These are phyloP conservation scores for Xylariaceae sp. DNA, from an alignment of 2,329 filamentous ascomycete genomes.

Conservation along the genomic window DNA sequence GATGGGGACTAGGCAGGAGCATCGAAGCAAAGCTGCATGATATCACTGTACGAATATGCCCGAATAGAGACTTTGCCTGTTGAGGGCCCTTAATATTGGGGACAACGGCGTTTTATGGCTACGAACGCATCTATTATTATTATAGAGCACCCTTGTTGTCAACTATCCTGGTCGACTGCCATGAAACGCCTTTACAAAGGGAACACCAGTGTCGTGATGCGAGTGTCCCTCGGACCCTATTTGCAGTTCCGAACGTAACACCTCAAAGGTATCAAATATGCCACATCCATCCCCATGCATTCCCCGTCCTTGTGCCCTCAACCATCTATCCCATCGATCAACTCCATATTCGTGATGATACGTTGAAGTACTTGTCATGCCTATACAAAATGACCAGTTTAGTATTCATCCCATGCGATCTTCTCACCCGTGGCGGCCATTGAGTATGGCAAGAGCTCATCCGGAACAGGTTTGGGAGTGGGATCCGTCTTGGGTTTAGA, in stretches of 20 bases:
- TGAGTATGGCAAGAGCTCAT: slow-evolving; percentile 26
- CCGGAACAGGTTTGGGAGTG: slow-evolving; percentile 20
- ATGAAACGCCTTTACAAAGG: neutral
- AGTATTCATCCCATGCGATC: slow-evolving; percentile 49
- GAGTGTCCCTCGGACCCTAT: neutral
- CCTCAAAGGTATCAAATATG: neutral
- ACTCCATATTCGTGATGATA: neutral
- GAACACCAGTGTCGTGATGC: neutral
- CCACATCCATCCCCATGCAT: neutral
- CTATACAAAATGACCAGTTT: slow-evolving; percentile 51
- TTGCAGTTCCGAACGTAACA: neutral
- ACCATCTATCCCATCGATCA: neutral
- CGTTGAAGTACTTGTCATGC: slow-evolving; percentile 22
- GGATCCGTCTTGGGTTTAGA: slow-evolving; percentile 25
- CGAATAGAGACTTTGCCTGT: slow-evolving; percentile 9
- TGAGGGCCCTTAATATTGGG: neutral
- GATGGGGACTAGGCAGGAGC: slow-evolving; percentile 9
- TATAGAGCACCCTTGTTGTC: slow-evolving; percentile 9
- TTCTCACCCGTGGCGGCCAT: slow-evolving; percentile 34
- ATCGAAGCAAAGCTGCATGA: slow-evolving; percentile 16
- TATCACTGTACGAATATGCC: slow-evolving; percentile 21
- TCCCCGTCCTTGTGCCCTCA: neutral
- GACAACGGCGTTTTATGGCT: neutral
- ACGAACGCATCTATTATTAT: slow-evolving; percentile 14
- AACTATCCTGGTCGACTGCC: neutral